Conservation (phyloP, 1,139 yeast species). For the Geotrichum reessii region DNA sequence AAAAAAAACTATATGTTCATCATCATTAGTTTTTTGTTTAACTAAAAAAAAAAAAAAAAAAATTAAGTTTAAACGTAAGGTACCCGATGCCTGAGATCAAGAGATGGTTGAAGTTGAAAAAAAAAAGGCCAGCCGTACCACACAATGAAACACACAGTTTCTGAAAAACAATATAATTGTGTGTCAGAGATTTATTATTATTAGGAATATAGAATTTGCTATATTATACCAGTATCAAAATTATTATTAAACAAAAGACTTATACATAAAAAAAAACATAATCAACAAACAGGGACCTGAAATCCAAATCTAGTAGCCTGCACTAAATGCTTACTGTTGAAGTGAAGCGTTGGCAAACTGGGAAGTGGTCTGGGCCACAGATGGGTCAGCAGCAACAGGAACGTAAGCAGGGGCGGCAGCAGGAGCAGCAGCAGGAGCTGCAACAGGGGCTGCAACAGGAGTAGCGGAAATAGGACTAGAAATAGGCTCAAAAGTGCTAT, state of each 20-base stretch:
- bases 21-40: too few species aligned
- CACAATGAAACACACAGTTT: too few species aligned
- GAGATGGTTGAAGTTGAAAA: too few species aligned
- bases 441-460: constrained; percentile 1
- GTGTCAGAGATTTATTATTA: too few species aligned
- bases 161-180: too few species aligned
- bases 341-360: constrained; percentile 5
- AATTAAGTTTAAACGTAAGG: too few species aligned
- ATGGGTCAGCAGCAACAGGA: background rate
- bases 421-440: constrained; percentile 13
- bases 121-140: too few species aligned
- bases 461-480: constrained; percentile 1
- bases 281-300: too few species aligned
- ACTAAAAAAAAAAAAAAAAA: too few species aligned
- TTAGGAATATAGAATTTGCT: background rate
- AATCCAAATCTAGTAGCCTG: too few species aligned
- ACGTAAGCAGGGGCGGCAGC: constrained; percentile 13
- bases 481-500: background rate
- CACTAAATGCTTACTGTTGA: constrained; percentile 3
- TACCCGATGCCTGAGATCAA: too few species aligned
- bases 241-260: background rate
- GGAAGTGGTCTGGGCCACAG: constrained; percentile 6
- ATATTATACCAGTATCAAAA: background rate
- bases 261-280: background rate
- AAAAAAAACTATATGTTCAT: too few species aligned